Evolutionary conservation across 495 filamentous ascomycete species (phyloP).

Genomic region (Xylaria venustula): DNA sequence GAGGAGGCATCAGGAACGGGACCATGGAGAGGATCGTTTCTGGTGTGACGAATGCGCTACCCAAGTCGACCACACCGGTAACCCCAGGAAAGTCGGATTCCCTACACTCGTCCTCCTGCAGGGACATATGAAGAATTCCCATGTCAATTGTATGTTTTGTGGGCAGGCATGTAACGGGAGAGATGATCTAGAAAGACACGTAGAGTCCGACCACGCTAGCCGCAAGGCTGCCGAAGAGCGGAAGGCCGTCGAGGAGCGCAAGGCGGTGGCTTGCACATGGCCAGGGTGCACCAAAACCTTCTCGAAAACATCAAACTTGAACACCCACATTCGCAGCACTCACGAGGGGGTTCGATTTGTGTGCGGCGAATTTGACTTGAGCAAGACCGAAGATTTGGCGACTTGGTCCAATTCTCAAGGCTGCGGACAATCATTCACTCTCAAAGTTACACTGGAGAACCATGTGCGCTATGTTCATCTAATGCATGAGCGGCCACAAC

Average conservation of each 20-base stretch:
- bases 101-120: conserved; percentile 67
- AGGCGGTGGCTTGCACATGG: conserved; percentile 61
- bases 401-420: conserved; percentile 65
- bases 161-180: conserved; percentile 59
- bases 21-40: conserved; percentile 67
- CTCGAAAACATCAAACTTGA: conserved; percentile 75
- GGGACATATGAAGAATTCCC: conserved; percentile 65
- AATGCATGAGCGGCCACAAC: conserved; percentile 48
- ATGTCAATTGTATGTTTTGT: conserved; percentile 76
- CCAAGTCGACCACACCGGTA: conserved; percentile 20
- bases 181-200: conserved; percentile 62
- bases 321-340: conserved; percentile 69
- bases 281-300: conserved; percentile 68
- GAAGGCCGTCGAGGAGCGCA: conserved; percentile 61
- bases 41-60: conserved; percentile 67
- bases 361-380: conserved; percentile 68
- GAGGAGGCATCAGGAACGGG: conserved; percentile 64
- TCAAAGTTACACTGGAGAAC: conserved; percentile 73
- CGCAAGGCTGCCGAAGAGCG: conserved; percentile 59
- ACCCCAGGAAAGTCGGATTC: conserved; percentile 55
- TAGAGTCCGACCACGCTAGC: conserved; percentile 64
- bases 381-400: conserved; percentile 52
- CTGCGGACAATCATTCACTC: conserved; percentile 66
- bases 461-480: conserved; percentile 78
- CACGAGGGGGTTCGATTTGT: conserved; percentile 70